Conservation (phyloP, 192 early-diverging fungal species). For the Mortierella hygrophila region DNA sequence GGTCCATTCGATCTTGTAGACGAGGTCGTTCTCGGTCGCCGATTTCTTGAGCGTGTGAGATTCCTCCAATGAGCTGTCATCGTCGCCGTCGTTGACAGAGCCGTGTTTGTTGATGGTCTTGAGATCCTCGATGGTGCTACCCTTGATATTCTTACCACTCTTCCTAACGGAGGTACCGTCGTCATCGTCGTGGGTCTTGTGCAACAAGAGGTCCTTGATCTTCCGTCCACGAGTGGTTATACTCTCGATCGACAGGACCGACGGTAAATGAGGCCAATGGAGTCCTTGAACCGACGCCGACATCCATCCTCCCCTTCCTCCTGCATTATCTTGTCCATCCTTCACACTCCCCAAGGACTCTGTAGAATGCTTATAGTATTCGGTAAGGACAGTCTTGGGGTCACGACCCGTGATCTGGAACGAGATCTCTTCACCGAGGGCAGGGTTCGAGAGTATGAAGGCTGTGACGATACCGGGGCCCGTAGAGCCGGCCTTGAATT, state of each 20-base stretch:
- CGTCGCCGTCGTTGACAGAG: not conserved
- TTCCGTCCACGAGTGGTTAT: slow-evolving; percentile 8
- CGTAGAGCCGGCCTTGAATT: slow-evolving; percentile 62
- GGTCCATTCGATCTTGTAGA: slow-evolving; percentile 60
- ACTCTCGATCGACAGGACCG: slow-evolving; percentile 15
- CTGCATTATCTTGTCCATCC: not conserved
- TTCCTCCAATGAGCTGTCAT: slow-evolving; percentile 24
- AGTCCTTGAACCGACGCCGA: not conserved
- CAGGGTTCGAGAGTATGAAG: slow-evolving; percentile 59
- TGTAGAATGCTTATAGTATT: slow-evolving; percentile 28
- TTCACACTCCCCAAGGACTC: not conserved
- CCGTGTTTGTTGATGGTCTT: not conserved
- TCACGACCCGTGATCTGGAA: slow-evolving; percentile 41
- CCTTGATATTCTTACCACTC: not conserved
- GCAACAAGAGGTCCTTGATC: slow-evolving; percentile 31
- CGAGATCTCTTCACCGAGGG: slow-evolving; percentile 54
- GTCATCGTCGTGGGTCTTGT: not conserved
- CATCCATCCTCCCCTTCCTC: not conserved
- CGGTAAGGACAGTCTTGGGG: slow-evolving; percentile 33
- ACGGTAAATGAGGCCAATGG: slow-evolving; percentile 6
- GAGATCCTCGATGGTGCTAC: not conserved
- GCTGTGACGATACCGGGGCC: slow-evolving; percentile 71
- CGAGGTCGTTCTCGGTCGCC: slow-evolving; percentile 17
- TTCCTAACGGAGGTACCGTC: too few relatives aligned
- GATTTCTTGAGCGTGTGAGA: slow-evolving; percentile 29